Conservation (phyloP, 768 basidiomycete species). For the Xerocomellus intermedius region DNA sequence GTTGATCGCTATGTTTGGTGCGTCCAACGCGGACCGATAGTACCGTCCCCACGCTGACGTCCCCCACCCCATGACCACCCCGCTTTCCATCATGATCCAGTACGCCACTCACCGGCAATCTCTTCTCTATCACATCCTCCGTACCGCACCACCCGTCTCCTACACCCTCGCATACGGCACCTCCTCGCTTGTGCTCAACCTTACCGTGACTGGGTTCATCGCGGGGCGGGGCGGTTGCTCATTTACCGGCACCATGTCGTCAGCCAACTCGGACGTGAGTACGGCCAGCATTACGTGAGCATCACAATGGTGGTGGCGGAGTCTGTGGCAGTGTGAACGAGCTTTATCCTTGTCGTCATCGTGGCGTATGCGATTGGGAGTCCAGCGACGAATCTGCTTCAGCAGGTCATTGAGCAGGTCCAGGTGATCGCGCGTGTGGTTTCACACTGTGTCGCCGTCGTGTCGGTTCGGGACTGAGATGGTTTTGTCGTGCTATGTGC, state of each 20-base stretch:
- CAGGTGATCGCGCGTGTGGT: constrained; percentile 3
- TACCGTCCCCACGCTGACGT: not conserved
- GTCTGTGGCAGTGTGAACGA: constrained; percentile 44
- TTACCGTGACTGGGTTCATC: constrained; percentile 30
- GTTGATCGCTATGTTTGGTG: constrained; percentile 42
- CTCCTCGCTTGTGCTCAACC: constrained; percentile 28
- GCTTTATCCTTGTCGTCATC: constrained; percentile 41
- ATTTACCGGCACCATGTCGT: constrained; percentile 21
- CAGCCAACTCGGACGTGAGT: constrained; percentile 31
- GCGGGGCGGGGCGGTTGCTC: constrained; percentile 27
- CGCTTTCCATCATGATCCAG: no score
- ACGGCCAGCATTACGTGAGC: constrained; percentile 38
- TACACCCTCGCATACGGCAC: constrained; percentile 25
- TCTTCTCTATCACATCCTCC: constrained; percentile 27
- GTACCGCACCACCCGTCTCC: not conserved
- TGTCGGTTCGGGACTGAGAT: not conserved
- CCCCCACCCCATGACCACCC: not conserved
- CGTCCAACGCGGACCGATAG: constrained; percentile 3
- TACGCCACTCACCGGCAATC: not conserved
- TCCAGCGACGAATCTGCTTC: constrained; percentile 41
- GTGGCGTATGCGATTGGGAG: constrained; percentile 40
- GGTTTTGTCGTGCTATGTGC: not conserved
- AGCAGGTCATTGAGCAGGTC: constrained; percentile 12
- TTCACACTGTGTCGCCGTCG: not conserved
- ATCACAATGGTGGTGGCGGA: constrained; percentile 41